These are phyloP conservation scores for Aspergillus fumigatiaffinis DNA, from an alignment of 2,329 filamentous ascomycete genomes.

Conservation along the genomic window DNA sequence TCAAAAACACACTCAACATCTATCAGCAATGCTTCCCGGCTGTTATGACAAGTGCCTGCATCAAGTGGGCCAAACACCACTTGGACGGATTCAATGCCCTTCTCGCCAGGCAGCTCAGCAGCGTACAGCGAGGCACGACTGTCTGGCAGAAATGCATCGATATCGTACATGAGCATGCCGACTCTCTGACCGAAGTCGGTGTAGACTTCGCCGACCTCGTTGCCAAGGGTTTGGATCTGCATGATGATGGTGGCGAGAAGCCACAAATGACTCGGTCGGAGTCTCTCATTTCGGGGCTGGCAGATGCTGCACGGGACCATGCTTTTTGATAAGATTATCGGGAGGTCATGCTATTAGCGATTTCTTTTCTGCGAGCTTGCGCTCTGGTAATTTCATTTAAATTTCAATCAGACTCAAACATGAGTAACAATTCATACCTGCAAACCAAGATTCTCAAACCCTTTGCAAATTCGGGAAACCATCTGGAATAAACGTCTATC, in stretches of 20 bases:
- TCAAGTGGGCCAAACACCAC: conserved; percentile 97
- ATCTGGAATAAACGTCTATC: background rate
- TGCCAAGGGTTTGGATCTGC: conserved; percentile 49
- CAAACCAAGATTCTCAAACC: background rate
- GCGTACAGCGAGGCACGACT: conserved; percentile 69
- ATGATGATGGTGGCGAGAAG: conserved; percentile 16
- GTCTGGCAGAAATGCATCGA: conserved; percentile 82
- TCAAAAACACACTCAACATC: conserved; percentile 86
- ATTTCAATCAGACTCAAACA: background rate
- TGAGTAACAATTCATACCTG: background rate
- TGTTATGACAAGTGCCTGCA: conserved; percentile 85
- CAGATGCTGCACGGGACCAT: conserved; percentile 10
- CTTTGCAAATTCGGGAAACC: background rate
- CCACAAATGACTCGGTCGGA: conserved; percentile 24
- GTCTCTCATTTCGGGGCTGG: conserved; percentile 17
- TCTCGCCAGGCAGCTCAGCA: conserved; percentile 78
- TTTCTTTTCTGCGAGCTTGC: background rate
- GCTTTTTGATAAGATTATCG: background rate
- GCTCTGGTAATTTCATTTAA: background rate
- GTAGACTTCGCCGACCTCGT: conserved; percentile 85
- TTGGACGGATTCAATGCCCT: conserved; percentile 86
- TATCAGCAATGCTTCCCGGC: conserved; percentile 85
- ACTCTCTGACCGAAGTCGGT: conserved; percentile 76
- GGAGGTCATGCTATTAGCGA: background rate
- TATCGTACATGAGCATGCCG: conserved; percentile 74